Base-by-base conservation (phyloP, 345 rosid genomes). In the Gossypioides kirkii region DNA sequence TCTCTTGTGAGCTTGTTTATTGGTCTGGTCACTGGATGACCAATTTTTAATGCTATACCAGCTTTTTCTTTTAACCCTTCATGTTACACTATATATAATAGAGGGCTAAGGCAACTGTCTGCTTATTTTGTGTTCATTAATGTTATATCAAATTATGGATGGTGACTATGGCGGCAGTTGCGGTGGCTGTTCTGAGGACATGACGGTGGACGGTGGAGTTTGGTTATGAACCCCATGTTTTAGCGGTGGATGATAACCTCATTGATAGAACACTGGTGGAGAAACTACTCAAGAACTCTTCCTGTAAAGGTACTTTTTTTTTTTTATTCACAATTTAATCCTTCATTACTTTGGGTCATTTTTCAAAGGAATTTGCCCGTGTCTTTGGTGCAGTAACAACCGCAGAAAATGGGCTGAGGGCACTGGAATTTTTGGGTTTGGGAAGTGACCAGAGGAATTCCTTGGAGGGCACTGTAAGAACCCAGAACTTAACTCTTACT, bases 201-300 rank as follows among this genome's bases (percentile, higher is more conserved):
- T 56, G 62, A 26, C 68, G 64, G 36, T 36, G 71, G 62, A 26
- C 68, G 64, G 36, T 36, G 71, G 85, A 76, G 42, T 69, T 63
- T 76, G 82, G 59, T n/a, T 80, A 79, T 11, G 82, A 81, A 69
- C 87, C 82, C 18, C 96, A 90, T 84, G 94, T 89, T 78, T 78
- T 93, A 72, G 98, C 96, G 3, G 96, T 93, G 1, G 98, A 93
- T 79, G 98, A 93, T 70, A 93, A 84, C 74, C 82, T 93, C 9
- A 55, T 88, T 20, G 97, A 93, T 61, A 81, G 93, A 12, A 90
- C 84, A 77, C 81, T 93, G 4, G 83, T 90, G 2, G 97, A 93
- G 75, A 85, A 71, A 54, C 76, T 93, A 59, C 88, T 91, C 69
- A 83, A 80, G 74, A 88, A 81, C 76, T 91, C 90, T 26, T 85